These are phyloP conservation scores for Pichia sp. DNA, from an alignment of 1,139 yeast genomes.

Conservation along the genomic window DNA sequence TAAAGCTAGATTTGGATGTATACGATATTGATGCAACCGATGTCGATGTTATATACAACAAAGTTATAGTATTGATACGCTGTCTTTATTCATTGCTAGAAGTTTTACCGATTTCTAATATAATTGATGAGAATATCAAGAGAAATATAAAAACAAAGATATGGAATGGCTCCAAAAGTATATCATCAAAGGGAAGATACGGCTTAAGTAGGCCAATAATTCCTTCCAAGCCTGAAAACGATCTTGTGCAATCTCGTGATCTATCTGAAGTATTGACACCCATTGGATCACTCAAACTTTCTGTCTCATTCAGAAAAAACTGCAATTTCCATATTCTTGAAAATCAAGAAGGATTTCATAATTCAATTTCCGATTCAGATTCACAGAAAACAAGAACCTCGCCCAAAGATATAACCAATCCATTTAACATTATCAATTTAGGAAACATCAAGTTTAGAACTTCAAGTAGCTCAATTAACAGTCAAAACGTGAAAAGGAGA, in stretches of 20 bases:
- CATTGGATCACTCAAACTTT: slow-evolving; percentile 61
- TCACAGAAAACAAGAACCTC: slow-evolving; percentile 1
- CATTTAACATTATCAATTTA: slow-evolving; percentile 7
- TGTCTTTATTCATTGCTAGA: slow-evolving; percentile 61
- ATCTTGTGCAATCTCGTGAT: slow-evolving; percentile 25
- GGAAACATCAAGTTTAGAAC: slow-evolving; percentile 16
- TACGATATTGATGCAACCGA: slow-evolving; percentile 34
- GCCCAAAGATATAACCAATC: background rate
- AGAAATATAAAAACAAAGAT: slow-evolving; percentile 52
- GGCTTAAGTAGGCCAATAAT: slow-evolving; percentile 70
- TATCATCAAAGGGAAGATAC: slow-evolving; percentile 73
- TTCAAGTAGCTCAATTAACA: slow-evolving; percentile 19
- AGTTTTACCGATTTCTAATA: slow-evolving; percentile 63
- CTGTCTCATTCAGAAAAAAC: slow-evolving; percentile 74
- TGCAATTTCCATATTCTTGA: slow-evolving; percentile 48
- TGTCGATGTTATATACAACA: slow-evolving; percentile 65
- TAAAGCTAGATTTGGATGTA: slow-evolving; percentile 54
- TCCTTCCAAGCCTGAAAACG: slow-evolving; percentile 9
- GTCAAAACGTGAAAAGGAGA: slow-evolving; percentile 21
- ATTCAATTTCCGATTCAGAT: background rate
- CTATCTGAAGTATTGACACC: slow-evolving; percentile 69
- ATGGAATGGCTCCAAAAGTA: slow-evolving; percentile 70
- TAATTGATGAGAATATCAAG: slow-evolving; percentile 32
- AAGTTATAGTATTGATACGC: slow-evolving; percentile 66
- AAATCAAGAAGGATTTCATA: background rate